Evolutionary conservation across 352 stramenopile species (phyloP).

Genomic region (Phytophthora fragariaefolia): DNA sequence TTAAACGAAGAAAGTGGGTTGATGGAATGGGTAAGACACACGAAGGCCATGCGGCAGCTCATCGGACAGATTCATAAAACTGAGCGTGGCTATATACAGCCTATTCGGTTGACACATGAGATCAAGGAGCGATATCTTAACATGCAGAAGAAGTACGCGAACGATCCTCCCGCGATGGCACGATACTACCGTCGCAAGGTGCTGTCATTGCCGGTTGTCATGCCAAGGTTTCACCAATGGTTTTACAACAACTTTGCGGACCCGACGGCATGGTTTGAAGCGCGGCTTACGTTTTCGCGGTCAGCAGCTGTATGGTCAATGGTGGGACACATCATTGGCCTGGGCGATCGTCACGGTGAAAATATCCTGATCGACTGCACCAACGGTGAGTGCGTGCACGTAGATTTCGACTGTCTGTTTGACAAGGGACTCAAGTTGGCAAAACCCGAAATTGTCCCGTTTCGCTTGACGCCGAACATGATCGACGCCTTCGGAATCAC

Average conservation of each 20-base stretch:
- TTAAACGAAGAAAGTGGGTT: slow-evolving; percentile 99
- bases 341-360: slow-evolving; percentile 97
- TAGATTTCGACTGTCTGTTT: slow-evolving; percentile 99
- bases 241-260: slow-evolving; percentile 98
- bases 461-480: slow-evolving; percentile 99
- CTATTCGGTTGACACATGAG: slow-evolving; percentile 75
- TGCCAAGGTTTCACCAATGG: slow-evolving; percentile 98
- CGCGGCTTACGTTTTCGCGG: slow-evolving; percentile 84
- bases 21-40: slow-evolving; percentile 99
- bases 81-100: slow-evolving; percentile 83
- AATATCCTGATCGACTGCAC: slow-evolving; percentile 99
- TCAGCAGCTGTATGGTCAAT: slow-evolving; percentile 97
- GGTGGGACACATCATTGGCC: slow-evolving; percentile 95
- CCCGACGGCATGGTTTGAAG: slow-evolving; percentile 98
- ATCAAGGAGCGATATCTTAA: slow-evolving; percentile 89
- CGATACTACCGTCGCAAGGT: slow-evolving; percentile 75
- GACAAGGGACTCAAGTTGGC: slow-evolving; percentile 98
- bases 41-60: slow-evolving; percentile 93
- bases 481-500: slow-evolving; percentile 99
- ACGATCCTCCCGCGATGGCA: slow-evolving; percentile 83
- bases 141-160: slow-evolving; percentile 89
- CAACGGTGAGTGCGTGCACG: slow-evolving; percentile 98
- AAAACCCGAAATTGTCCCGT: slow-evolving; percentile 98
- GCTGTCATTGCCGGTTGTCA: slow-evolving; percentile 79
- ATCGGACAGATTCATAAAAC: slow-evolving; percentile 90